phyloP scores from a whole-genome alignment of 2,329 filamentous ascomycete species.

The Fusarium caatingaense region DNA sequence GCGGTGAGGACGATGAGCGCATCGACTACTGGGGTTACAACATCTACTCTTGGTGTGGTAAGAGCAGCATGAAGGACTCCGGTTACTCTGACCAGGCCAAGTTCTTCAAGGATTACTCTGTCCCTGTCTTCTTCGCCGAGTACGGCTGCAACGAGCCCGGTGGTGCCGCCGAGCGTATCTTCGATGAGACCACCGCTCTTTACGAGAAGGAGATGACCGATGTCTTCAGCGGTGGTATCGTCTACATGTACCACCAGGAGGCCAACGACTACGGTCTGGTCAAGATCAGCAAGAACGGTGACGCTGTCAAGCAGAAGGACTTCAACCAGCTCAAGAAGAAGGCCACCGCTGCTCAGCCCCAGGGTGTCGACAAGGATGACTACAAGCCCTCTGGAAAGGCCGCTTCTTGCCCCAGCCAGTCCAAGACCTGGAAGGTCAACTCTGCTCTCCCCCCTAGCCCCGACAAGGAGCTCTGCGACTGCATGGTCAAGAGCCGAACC shows the following conservation, averaged over 20 bases:
- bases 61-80: constrained; percentile 80
- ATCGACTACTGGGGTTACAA: constrained; percentile 99
- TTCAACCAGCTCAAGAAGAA: constrained; percentile 78
- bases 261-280: constrained; percentile 89
- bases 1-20: constrained; percentile 70
- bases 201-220: constrained; percentile 85
- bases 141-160: constrained; percentile 88
- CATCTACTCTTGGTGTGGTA: constrained; percentile 98
- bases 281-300: constrained; percentile 63
- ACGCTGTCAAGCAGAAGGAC: constrained; percentile 76
- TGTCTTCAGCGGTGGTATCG: constrained; percentile 95
- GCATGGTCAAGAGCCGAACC: constrained; percentile 80
- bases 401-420: constrained; percentile 76
- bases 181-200: constrained; percentile 85
- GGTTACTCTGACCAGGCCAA: constrained; percentile 85
- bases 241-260: constrained; percentile 99
- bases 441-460: constrained; percentile 82
- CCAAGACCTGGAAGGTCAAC: constrained; percentile 71
- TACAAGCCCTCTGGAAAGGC: constrained; percentile 82
- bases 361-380: constrained; percentile 69
- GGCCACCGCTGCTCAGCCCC: constrained; percentile 75
- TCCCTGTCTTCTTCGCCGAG: constrained; percentile 98
- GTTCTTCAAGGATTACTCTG: constrained; percentile 89
- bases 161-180: constrained; percentile 75
- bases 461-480: constrained; percentile 82